phyloP scores from a whole-genome alignment of 2,329 filamentous ascomycete species.

The Aspergillus sp. region DNA sequence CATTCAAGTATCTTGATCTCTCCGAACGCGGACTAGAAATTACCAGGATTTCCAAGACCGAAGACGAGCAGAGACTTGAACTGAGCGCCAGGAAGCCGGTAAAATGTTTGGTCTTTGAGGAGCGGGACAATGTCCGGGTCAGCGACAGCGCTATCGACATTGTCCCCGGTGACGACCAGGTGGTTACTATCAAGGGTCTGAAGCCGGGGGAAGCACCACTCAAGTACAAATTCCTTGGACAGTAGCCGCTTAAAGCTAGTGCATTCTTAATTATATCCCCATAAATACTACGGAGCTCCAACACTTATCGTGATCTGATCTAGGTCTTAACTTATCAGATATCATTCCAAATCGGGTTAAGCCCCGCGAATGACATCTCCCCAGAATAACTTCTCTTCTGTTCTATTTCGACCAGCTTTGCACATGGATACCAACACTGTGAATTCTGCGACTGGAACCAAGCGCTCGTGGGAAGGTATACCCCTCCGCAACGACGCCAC shows the following conservation, averaged over 20 bases:
- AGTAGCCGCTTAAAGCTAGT: constrained; percentile 12
- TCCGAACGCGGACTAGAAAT: constrained; percentile 52
- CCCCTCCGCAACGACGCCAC: constrained; percentile 17
- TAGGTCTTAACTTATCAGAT: constrained; percentile 16
- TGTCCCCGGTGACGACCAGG: constrained; percentile 59
- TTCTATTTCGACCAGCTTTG: neutral
- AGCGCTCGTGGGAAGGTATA: constrained; percentile 41
- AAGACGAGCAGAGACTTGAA: constrained; percentile 32
- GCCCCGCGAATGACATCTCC: constrained; percentile 17
- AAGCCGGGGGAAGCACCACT: constrained; percentile 19
- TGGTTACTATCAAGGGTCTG: constrained; percentile 28
- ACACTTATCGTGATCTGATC: neutral
- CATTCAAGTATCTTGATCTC: constrained; percentile 59
- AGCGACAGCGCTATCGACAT: constrained; percentile 59
- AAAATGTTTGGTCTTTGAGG: constrained; percentile 62
- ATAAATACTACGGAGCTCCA: neutral
- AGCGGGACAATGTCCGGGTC: constrained; percentile 54
- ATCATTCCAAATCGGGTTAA: constrained; percentile 11
- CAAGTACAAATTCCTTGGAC: constrained; percentile 30
- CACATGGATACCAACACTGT: neutral
- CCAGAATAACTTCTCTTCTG: neutral
- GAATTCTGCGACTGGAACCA: constrained; percentile 33
- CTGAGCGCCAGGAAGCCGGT: constrained; percentile 54
- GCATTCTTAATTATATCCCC: neutral
- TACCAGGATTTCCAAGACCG: constrained; percentile 33